These are phyloP conservation scores for Laetiporus sulphureus DNA, from an alignment of 1,284 basidiomycete species.

Conservation along the genomic window DNA sequence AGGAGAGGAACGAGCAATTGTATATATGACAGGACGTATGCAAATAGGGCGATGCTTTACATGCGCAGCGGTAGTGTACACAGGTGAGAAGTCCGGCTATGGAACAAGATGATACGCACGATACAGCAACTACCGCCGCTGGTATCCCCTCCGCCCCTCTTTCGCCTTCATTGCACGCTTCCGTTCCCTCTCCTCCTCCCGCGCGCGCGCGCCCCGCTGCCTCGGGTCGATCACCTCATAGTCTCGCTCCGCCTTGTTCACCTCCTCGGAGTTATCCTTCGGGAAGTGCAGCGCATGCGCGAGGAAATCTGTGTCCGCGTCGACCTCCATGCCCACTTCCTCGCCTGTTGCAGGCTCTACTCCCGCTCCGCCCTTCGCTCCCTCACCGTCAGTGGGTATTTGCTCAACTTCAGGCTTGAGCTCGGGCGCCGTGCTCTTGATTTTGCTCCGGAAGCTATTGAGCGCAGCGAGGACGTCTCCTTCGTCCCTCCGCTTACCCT, in stretches of 20 bases:
- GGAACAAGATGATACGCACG: too few species aligned
- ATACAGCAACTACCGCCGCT: constrained; percentile 19
- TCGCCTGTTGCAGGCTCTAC: constrained; percentile 21
- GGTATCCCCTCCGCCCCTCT: constrained; percentile 22
- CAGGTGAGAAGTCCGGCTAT: too few species aligned
- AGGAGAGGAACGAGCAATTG: constrained; percentile 16
- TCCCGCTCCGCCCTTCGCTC: constrained; percentile 13
- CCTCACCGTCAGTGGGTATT: constrained; percentile 19
- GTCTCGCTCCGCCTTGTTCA: constrained; percentile 76
- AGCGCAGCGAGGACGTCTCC: constrained; percentile 70
- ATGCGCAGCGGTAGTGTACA: too few species aligned
- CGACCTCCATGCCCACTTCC: constrained; percentile 67
- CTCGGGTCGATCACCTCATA: constrained; percentile 87
- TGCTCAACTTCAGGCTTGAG: constrained; percentile 24
- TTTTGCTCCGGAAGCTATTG: constrained; percentile 64
- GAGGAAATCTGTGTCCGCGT: constrained; percentile 78
- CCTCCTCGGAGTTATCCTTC: constrained; percentile 73
- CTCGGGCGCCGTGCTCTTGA: constrained; percentile 41
- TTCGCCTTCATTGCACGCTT: constrained; percentile 38
- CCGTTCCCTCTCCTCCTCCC: constrained; percentile 66
- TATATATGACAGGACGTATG: too few species aligned
- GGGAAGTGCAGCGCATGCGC: constrained; percentile 71
- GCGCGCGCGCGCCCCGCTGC: constrained; percentile 59
- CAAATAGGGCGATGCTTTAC: too few species aligned
- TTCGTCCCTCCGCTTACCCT: constrained; percentile 64